Evolutionary conservation across 164 flowering plant species (phyloP), one percentile per base, ranked within the genome.

Genomic region (Magnolia changhungtana): DNA sequence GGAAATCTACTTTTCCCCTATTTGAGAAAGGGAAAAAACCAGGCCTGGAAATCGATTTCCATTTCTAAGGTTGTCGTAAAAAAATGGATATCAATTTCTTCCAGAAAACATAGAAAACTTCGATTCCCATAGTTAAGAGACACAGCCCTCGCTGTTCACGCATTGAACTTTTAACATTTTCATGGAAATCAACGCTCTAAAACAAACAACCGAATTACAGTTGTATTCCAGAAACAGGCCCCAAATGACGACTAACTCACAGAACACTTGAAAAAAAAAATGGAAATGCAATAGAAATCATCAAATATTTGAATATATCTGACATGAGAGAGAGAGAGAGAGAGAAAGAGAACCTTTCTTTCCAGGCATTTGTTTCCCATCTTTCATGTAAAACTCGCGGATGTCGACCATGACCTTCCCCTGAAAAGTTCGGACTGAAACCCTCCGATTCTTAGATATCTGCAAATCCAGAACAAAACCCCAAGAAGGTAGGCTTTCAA

Each of bases 301-400:
- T 14, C 63, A 59, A 19, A 59, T 59, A 59, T 5, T 3, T 13
- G 7, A 13, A 10, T 14, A 59, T 13, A 59, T 59, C 16, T 3
- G n/a, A 8, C 13, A 59, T 4, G 67, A 64, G 67, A 64, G 67
- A 23, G 24, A 59, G 14, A 13, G 8, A 7, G 65, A 31, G 67
- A 21, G 9, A 20, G 37, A n/a, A n/a, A 67, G 9, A 8, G 2
- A 0, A 92, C 97, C 98, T 89, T 95, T 92, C 71, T 86, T 91
- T 68, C 95, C 96, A 59, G 96, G 97, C 72, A 88, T 11, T 74
- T 82, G 75, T 81, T 90, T 89, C 58, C 98, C 98, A 49, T 91
- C 97, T 76, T 92, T 92, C 75, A 69, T 72, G 76, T 89, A 92
- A 71, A 89, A 92, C 81, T 95, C 98, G 9, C 98, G 90, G 73